phyloP scores from a whole-genome alignment of 345 rosid species.

The Gossypium sturtianum region DNA sequence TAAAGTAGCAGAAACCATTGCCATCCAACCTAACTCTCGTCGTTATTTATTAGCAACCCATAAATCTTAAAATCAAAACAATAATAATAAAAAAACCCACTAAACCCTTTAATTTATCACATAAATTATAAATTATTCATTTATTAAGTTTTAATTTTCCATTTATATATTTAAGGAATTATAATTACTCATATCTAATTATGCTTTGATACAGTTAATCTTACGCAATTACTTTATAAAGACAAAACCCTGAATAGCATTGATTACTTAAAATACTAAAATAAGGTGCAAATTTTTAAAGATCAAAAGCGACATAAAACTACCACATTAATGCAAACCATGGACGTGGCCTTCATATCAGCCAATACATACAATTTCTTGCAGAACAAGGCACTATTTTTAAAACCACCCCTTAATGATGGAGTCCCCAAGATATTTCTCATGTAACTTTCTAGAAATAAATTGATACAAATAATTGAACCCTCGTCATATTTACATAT shows the following conservation, averaged over 20 bases:
- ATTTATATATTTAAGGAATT: no score
- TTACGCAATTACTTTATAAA: no score
- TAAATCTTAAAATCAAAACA: no score
- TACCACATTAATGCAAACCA: conserved; percentile 3
- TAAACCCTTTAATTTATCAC: no score
- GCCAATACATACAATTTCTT: not conserved
- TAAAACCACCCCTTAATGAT: not conserved
- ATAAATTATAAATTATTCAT: no score
- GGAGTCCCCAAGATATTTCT: conserved; percentile 3
- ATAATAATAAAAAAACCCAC: no score
- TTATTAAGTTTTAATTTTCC: no score
- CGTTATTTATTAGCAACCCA: no score
- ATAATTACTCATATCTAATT: not conserved
- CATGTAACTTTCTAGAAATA: not conserved
- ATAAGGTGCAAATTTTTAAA: conserved; percentile 9
- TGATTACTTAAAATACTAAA: not conserved
- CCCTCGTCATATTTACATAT: not conserved
- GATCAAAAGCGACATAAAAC: conserved; percentile 25
- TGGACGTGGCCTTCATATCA: not conserved
- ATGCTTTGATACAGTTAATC: not conserved
- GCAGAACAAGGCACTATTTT: not conserved
- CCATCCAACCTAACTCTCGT: no score
- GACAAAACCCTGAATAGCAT: not conserved
- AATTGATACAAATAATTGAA: not conserved
- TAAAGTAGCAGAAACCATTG: no score